A percentile compares a stretch with the other conserved stretches of the same genome.
Evolutionary conservation across 108 stramenopile species (phyloP).

Genomic region (Fragilaria radians): DNA sequence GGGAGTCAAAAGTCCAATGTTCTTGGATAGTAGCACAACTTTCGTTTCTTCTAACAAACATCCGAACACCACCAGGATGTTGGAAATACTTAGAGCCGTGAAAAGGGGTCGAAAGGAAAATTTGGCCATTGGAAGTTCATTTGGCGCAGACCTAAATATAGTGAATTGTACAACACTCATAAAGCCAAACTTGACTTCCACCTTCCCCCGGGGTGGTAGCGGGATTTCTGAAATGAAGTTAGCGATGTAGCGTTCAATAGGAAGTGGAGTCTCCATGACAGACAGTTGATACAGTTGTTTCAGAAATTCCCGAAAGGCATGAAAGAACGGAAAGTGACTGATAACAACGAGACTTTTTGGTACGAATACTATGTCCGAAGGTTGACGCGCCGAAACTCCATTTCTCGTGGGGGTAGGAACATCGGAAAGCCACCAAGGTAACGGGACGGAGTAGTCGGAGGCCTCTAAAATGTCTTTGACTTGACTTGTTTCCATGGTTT

Average conservation of each 20-base stretch:
- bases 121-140: conserved; percentile 67
- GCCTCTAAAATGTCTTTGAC: conserved; percentile 16
- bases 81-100: conserved; percentile 51
- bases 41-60: conserved; percentile 68
- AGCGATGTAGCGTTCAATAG: conserved; percentile 85
- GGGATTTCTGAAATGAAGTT: conserved; percentile 83
- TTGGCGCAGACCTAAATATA: conserved; percentile 65
- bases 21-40: conserved; percentile 60
- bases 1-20: conserved; percentile 63
- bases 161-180: conserved; percentile 28
- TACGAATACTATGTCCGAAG: conserved; percentile 36
- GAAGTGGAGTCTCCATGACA: conserved; percentile 65
- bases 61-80: conserved; percentile 68
- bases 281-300: conserved; percentile 79
- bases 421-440: conserved; percentile 12
- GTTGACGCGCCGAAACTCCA: not conserved
- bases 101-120: conserved; percentile 86
- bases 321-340: conserved; percentile 84
- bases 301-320: conserved; percentile 59
- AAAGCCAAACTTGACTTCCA: conserved; percentile 46
- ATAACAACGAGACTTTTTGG: conserved; percentile 82
- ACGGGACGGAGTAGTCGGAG: conserved; percentile 24
- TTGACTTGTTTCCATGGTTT: conserved; percentile 27
- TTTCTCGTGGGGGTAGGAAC: conserved; percentile 1
- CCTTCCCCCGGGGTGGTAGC: conserved; percentile 73